Evolutionary conservation across 495 filamentous ascomycete species (phyloP), one percentile per base, ranked within the genome.

Genomic region (Aspergillus homomorphus): DNA sequence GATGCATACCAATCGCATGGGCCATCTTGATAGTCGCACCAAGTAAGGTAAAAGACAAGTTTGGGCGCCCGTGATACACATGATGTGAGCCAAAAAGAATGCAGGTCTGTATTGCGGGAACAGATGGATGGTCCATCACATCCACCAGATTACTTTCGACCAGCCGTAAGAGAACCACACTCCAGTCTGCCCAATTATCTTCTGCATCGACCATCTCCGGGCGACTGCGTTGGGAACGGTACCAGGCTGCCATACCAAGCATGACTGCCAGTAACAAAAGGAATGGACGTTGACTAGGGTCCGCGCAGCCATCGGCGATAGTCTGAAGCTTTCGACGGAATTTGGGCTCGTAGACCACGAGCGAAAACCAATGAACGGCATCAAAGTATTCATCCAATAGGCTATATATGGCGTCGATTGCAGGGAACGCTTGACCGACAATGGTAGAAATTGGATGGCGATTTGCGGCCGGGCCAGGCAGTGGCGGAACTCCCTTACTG

Each of bases 11-110:
- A 41, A 68, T 54, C n/a, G 72, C 67, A 41, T 75, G 70, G 0
- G 72, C 53, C 49, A 69, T 71, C 48, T 68, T 67, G 43, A 67
- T 73, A 5, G 72, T 69, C 12, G 70, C 64, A 0, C 72, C 72
- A n/a, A 75, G 58, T 30, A 75, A 48, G 0, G 72, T 67, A 28
- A 73, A 75, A 0, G 72, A 71, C 2, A 66, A 61, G 28, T 68
- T 68, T 6, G 72, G 70, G 5, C 64, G 62, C n/a, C 70, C 72
- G 49, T 73, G 70, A 51, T 75, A 75, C 38, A 73, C 58, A 44
- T 70, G 60, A 43, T 68, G 62, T 3, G 70, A 71, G n/a, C 72
- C 72, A 2, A 75, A 55, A 7, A 75, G 67, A 45, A 64, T 66
- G 43, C 67, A 73, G 1, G 65, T 61, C 56, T 75, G 72, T 8